Evolutionary conservation across 331 rosid genomes (phyloP).

Genomic region (Dryas integrifolia): DNA sequence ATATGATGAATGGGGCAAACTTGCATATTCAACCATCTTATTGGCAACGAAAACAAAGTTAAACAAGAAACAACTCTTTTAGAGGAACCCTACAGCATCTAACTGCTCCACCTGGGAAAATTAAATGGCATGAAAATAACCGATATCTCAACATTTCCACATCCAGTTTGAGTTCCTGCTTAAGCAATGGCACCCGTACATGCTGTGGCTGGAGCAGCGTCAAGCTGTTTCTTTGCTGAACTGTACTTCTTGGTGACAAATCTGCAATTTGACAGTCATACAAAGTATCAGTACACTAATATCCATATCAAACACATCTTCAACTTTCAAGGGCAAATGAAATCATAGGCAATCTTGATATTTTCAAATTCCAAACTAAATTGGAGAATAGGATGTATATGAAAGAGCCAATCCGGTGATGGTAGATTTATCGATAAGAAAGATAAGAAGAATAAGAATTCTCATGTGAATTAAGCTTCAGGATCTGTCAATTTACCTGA

Average conservation of each 20-base stretch:
- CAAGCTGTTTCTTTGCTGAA: constrained; percentile 64
- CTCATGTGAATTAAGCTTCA: neutral
- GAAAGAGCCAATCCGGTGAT: neutral
- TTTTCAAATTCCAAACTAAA: neutral
- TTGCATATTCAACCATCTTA: constrained; percentile 33
- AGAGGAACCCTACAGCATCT: constrained; percentile 26
- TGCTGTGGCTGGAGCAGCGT: constrained; percentile 64
- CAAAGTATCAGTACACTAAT: neutral
- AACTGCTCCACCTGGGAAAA: constrained; percentile 20
- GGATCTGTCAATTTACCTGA: constrained; percentile 55
- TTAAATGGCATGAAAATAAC: constrained; percentile 23
- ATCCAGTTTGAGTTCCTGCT: constrained; percentile 25
- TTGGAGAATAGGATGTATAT: neutral
- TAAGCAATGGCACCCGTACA: constrained; percentile 78
- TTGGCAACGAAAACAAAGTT: constrained; percentile 36
- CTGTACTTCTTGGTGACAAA: constrained; percentile 84
- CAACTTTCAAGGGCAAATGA: neutral
- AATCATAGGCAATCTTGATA: neutral
- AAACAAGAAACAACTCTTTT: constrained; percentile 16
- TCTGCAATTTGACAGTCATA: constrained; percentile 41
- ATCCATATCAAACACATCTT: neutral
- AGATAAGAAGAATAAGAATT: neutral
- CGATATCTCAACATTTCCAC: constrained; percentile 20
- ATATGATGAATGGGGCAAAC: constrained; percentile 8
- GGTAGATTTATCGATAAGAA: neutral